phyloP scores from a whole-genome alignment of 257 asterid species.

The Primulina eburnea region DNA sequence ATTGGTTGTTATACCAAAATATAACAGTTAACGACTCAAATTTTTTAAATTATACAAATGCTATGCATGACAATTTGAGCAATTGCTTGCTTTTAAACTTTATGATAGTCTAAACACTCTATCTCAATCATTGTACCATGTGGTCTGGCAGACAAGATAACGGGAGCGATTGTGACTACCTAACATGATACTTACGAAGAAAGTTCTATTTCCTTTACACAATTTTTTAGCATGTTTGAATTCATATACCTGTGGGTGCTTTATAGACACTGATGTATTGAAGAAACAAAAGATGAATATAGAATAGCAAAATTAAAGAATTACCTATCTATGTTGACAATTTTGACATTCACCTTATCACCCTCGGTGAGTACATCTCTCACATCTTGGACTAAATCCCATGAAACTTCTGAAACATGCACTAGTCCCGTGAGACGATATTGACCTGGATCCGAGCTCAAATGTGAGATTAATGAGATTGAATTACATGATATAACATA shows the following conservation, averaged over 20 bases:
- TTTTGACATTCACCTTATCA: constrained; percentile 75
- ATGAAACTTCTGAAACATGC: constrained; percentile 93
- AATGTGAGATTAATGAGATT: neutral
- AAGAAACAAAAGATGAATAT: neutral
- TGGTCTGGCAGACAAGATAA: neutral
- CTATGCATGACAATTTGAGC: neutral
- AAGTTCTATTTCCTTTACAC: neutral
- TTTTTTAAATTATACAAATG: no score
- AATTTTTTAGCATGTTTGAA: neutral
- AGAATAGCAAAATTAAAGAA: constrained; percentile 23
- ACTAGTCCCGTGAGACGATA: constrained; percentile 85
- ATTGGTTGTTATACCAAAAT: neutral
- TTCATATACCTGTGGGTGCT: neutral
- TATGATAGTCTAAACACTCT: neutral
- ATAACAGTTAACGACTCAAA: no score
- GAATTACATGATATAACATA: neutral
- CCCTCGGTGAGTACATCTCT: constrained; percentile 79
- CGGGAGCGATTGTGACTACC: neutral
- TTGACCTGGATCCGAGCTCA: constrained; percentile 45
- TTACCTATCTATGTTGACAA: constrained; percentile 71
- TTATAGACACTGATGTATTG: neutral
- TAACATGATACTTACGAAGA: neutral
- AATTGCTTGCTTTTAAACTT: neutral
- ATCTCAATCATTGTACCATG: no score
- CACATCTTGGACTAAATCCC: constrained; percentile 93